Base-by-base conservation (phyloP, 2,329 filamentous ascomycete genomes). In the Aspergillus pseudoviridinutans region DNA sequence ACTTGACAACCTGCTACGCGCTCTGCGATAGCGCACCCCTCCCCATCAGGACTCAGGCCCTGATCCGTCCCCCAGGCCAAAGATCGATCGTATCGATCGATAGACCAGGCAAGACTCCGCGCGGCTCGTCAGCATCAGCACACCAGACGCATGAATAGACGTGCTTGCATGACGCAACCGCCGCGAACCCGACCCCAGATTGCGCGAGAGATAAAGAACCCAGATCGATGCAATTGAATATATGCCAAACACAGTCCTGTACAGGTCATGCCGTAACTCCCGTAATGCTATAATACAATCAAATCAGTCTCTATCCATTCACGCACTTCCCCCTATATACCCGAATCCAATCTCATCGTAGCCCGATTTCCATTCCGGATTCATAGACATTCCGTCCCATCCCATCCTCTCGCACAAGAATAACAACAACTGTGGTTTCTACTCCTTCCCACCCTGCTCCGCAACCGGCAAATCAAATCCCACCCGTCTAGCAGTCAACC, bases 401-500 rank as follows among this genome's bases (percentile, higher is more conserved):
- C 49, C 22, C 12, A 52, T 29, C 28, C 28, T 12, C 28, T 29
- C 28, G 28, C 28, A 50, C 38, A 22, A 27, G 22, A 22, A n/a
- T 24, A 27, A 60, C 12, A 35, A 5, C 14, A 14, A 35, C 32
- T 4, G 12, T 49, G 54, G 28, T 57, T 28, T 24, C 28, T 27
- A 29, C 50, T 41, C 54, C 55, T 61, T 60, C 14, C 9, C 56
- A 8, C 10, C 10, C 49, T 61, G 64, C 54, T 74, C 87, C 75
- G 90, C 86, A 32, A 84, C 74, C 0, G 93, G 93, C 75, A 97
- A 72, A 75, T 97, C 84, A 88, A 97, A 91, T 20, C 93, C 94
- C 44, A 97, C 92, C 71, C 90, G 85, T 75, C 91, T 81, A 8
- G 94, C 94, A 54, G 90, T 89, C 78, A 97, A 78, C 57, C 91